Percentiles rank a stretch among this genome's conserved stretches.
phyloP scores from a whole-genome alignment of 2,329 filamentous ascomycete genomes.

The Xylaria hypoxylon region DNA sequence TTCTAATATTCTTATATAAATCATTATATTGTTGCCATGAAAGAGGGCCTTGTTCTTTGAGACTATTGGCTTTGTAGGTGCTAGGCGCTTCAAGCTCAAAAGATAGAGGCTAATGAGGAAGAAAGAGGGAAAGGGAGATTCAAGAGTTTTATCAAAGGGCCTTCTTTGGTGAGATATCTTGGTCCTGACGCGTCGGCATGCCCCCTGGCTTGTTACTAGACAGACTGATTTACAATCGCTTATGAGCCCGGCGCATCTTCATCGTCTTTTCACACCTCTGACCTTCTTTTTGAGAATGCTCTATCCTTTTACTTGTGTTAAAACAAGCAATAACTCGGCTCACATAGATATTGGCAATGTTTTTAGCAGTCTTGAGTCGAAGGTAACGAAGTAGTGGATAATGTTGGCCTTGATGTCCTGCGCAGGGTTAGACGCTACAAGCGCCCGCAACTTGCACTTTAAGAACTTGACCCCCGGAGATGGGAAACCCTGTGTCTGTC shows the following conservation, averaged over 20 bases:
- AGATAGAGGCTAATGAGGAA: background rate
- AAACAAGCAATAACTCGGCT: background rate
- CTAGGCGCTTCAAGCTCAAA: background rate
- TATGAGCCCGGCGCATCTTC: background rate
- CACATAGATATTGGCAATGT: background rate
- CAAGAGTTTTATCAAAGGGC: background rate
- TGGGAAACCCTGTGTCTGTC: slow-evolving; percentile 24
- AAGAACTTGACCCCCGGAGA: slow-evolving; percentile 36
- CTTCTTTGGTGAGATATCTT: slow-evolving; percentile 3
- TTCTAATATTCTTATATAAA: slow-evolving; percentile 4
- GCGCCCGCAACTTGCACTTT: slow-evolving; percentile 17
- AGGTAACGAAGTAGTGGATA: background rate
- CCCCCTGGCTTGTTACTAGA: background rate
- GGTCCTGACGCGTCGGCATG: background rate
- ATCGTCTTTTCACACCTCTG: background rate
- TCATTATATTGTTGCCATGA: slow-evolving; percentile 23
- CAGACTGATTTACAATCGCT: too few species aligned
- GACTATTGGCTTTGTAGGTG: slow-evolving; percentile 1
- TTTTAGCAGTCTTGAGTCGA: background rate
- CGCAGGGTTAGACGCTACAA: background rate
- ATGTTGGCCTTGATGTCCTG: background rate
- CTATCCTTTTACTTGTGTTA: background rate
- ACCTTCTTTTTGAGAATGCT: background rate
- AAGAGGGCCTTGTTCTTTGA: slow-evolving; percentile 11
- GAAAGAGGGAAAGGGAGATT: background rate